Base-by-base conservation (phyloP, 805 yeast species). In the Yarrowia porcina region DNA sequence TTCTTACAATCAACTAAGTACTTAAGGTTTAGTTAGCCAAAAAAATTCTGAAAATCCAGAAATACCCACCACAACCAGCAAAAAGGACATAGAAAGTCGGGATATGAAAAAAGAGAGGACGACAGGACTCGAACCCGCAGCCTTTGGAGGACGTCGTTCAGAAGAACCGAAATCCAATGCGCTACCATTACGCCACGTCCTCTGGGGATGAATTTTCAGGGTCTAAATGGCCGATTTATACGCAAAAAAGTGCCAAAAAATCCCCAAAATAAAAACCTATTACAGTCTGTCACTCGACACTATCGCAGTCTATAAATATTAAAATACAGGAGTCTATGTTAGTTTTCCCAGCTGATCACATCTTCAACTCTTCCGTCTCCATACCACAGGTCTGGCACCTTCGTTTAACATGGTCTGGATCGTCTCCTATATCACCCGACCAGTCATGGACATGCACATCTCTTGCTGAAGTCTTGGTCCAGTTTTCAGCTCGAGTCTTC, bases 401-500 rank as follows among this genome's bases (percentile, higher is more conserved):
- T 66, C 89, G 10, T 11, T 35, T 42, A 18, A 44, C 18, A n/a
- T 32, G 41, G 10, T 35, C 42, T 7, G 36, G 30, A 10, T 33
- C 52, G 5, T 21, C 35, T 7, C 42, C 52, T 1, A 45, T 23
- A 17, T 59, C 63, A 5, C 71, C 75, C 4, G 71, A 74, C 28
- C 82, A 81, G 4, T 78, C 80, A 41, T 74, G 77, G 6, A 76
- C 70, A 0, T 92, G 97, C 8, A 82, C 79, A 61, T 82, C 78
- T 65, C 82, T 77, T 3, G 84, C 84, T 63, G 84, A 84, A 63
- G 84, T 83, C 17, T 50, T 63, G 39, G 92, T 79, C 68, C 91
- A 81, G 0, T 96, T 91, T 72, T 92, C 97, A 0, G 99, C 97
- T 68, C 99, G 80, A 2, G 97, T 88, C 68, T 88, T 87, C 72